Base-by-base conservation (phyloP, 495 filamentous ascomycete genomes). In the Sordaria brevicollis region DNA sequence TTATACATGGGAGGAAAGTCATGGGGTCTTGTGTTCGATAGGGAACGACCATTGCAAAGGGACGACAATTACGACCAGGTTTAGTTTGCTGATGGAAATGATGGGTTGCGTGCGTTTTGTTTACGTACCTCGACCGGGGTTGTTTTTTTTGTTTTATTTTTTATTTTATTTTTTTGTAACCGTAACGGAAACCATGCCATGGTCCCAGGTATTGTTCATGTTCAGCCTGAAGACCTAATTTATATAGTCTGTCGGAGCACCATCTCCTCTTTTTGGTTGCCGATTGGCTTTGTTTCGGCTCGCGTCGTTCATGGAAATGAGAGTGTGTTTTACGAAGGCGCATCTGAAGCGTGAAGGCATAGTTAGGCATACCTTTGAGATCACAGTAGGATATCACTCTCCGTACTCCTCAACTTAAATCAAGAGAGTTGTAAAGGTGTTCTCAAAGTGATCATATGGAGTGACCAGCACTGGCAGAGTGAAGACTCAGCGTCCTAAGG, bases 1-100 rank as follows among this genome's bases (percentile, higher is more conserved):
- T 73, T 73, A 75, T 76, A 75, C 74, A 78, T 66, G 70, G 74
- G 35, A 54, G 25, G 54, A 67, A 66, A 37, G 75, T 65, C 21
- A 62, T 36, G 68, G 67, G 49, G 70, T 67, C 66, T 65, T 76
- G 72, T 76, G 71, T 74, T 69, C 72, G 70, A 38, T 34, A 41
- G 66, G 35, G 35, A 68, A n/a, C 15, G 70, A 68, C 54, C 70
- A 70, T 73, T 43, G 68, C 68, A 65, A 49, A 67, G 19, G 66
- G 75, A 38, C 25, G 49, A 31, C 25, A 62, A 2, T 17, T 31
- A 62, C 33, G 49, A 7, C 25, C 49, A 62, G 31, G 33, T 54
- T 3, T 9, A 1, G 33, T 21, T 29, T 5, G 49, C 49, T 62
- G 49, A 62, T 17, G 49, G 49, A 62, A 11, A 62, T 8, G 49